Evolutionary conservation across 1,139 yeast genomes (phyloP), one percentile per base, ranked within the genome.

Genomic region (Groenewaldozyma auringiensis): DNA sequence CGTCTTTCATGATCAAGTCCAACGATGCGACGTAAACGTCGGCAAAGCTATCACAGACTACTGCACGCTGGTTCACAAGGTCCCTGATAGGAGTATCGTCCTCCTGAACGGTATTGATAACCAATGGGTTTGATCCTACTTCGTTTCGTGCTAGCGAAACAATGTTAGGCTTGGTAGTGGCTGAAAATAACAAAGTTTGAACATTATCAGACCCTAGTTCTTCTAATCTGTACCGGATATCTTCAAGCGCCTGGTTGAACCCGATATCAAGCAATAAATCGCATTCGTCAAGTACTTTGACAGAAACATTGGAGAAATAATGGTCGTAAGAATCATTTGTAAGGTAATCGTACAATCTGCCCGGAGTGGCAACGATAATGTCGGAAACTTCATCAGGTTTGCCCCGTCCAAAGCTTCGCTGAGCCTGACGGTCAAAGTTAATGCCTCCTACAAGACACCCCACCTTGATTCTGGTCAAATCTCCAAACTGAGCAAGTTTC

Each of bases 351-450:
- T 73, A 63, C 49, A 88, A 72, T 67, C 96, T 76, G 53, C 96
- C 96, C 1, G 97, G 97, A 3, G 97, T 88, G 14, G 88, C 95
- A 50, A 88, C 83, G 38, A 87, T 76, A 53, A 89, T 78, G 35
- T 74, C 72, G 14, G 38, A 35, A 4, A 35, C 38, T 4, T 35
- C 22, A 8, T 74, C 75, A 3, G 56, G 55, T 11, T 44, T 47
- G 38, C 49, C 52, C 40, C 49, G 44, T 11, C 51, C 50, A 32
- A 63, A 64, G 4, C 65, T 66, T 18, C 63, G 62, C 25, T 53
- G 57, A 41, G 73, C 58, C 51, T 74, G 75, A 11, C 50, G 52
- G 39, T 54, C 57, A 53, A 69, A 68, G 41, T 69, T 64, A 21
- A 74, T 67, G 34, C 81, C 82, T 50, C 82, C 82, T 32, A 76